Percentiles rank a stretch among this genome's conserved stretches.
phyloP scores from a whole-genome alignment of 1,139 yeast genomes.

The Debaryomyces udenii region DNA sequence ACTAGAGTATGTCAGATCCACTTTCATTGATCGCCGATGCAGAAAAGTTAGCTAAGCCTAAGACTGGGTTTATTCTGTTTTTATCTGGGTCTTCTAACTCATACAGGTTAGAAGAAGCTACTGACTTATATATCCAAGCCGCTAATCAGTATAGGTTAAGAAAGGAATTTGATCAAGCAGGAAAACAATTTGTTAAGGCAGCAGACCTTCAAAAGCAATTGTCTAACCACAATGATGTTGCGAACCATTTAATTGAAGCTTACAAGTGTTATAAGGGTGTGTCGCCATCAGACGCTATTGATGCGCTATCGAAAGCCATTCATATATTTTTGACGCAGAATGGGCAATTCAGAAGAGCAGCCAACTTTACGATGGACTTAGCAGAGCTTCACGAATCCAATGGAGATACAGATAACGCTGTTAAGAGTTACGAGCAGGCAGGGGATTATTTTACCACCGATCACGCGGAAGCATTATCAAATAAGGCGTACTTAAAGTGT shows the following conservation, averaged over 20 bases:
- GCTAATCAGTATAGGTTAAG: slow-evolving; percentile 82
- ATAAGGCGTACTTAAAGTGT: slow-evolving; percentile 83
- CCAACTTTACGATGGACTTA: slow-evolving; percentile 88
- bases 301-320: slow-evolving; percentile 75
- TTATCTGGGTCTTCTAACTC: slow-evolving; percentile 71
- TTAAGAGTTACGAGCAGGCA: slow-evolving; percentile 83
- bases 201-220: slow-evolving; percentile 78
- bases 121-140: slow-evolving; percentile 87
- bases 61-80: slow-evolving; percentile 71
- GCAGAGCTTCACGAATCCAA: slow-evolving; percentile 83
- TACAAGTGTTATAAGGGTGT: slow-evolving; percentile 81
- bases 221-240: slow-evolving; percentile 86
- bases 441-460: slow-evolving; percentile 96
- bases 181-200: slow-evolving; percentile 82
- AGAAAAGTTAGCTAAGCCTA: slow-evolving; percentile 57
- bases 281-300: slow-evolving; percentile 77
- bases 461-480: slow-evolving; percentile 89
- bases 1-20: slow-evolving; percentile 39
- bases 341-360: slow-evolving; percentile 96
- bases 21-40: slow-evolving; percentile 46
- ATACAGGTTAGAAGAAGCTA: slow-evolving; percentile 83
- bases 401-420: slow-evolving; percentile 68
- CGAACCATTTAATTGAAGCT: slow-evolving; percentile 88
- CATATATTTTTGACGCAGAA: slow-evolving; percentile 76
- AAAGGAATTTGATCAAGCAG: slow-evolving; percentile 74